Base-by-base conservation (phyloP, 768 basidiomycete species). In the Panaeolus papilionaceus region DNA sequence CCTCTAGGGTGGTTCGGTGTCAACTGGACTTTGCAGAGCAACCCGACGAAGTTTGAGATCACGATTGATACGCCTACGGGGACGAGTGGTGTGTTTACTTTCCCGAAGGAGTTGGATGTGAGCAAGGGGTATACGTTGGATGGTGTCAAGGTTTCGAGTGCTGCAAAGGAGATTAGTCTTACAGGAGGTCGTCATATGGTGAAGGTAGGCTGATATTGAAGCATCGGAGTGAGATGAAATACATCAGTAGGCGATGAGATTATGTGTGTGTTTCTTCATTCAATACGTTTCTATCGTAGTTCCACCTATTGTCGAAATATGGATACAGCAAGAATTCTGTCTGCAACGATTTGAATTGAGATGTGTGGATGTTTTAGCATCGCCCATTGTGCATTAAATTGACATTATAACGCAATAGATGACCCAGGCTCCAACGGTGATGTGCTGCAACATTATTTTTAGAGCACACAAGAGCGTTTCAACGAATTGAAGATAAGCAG, bases 1-100 rank as follows among this genome's bases (percentile, higher is more conserved):
- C 74, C 80, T 0, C 76, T 88, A 0, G 87, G 87, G 0, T 83
- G 82, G 79, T 89, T 81, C 70, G 81, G 82, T 8, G 85, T 80
- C 2, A 73, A 75, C 40, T 89, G 87, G 87, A 69, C 68, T 2
- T 68, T 78, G 45, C 40, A 40, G 40, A 39, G 54, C 12, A 33
- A 58, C 14, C 54, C 54, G 3, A 58, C 54, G 7, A 33, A 14
- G 54, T 58, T 58, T 58, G 54, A 37, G 20, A 58, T 58, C 33
- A 58, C 54, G 4, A 58, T 58, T 28, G 11, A 58, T 33, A 58
- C 54, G 14, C 54, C 54, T 58, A 16, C 28, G 33, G 54, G 26
- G 14, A 28, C 54, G 14, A 58, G 33, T 14, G 54, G 54, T 4
- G 54, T 58, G 28, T 58, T 58, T 7, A 58, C 54, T 12, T 58